Percentiles rank a stretch among this genome's conserved stretches.
Conservation (phyloP, 805 yeast species). For the Metschnikowia chrysomelidarum region DNA sequence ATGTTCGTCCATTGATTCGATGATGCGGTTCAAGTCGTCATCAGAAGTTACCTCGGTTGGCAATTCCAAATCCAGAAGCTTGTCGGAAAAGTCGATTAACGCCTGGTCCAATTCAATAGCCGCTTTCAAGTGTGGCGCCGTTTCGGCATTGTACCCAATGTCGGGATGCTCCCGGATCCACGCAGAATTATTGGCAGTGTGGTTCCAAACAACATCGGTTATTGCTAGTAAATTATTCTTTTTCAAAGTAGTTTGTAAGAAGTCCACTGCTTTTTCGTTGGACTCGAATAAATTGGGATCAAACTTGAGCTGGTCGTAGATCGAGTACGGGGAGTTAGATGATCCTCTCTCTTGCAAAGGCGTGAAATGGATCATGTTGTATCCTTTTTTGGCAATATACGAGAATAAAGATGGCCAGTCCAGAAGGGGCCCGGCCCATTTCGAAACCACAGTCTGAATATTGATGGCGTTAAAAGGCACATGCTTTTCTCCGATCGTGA, state of each 20-base stretch:
- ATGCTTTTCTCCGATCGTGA: conserved; percentile 52
- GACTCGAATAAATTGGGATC: conserved; percentile 63
- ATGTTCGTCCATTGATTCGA: conserved; percentile 66
- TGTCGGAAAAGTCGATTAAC: conserved; percentile 62
- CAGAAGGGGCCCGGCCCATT: conserved; percentile 76
- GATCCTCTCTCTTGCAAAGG: conserved; percentile 89
- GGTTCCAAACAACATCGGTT: conserved; percentile 93
- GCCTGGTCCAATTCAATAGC: conserved; percentile 81
- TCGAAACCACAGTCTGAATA: conserved; percentile 82
- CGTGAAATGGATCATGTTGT: conserved; percentile 95
- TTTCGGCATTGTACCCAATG: conserved; percentile 77
- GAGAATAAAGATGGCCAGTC: conserved; percentile 69
- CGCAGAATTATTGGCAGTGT: conserved; percentile 84
- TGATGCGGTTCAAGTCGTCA: conserved; percentile 56
- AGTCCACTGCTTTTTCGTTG: conserved; percentile 49
- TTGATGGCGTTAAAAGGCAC: conserved; percentile 76
- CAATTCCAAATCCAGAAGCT: conserved; percentile 55
- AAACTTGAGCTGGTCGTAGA: conserved; percentile 77
- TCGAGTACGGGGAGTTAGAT: conserved; percentile 91
- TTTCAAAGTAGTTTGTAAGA: conserved; percentile 50
- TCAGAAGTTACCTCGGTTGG: conserved; percentile 53
- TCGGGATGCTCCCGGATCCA: conserved; percentile 91
- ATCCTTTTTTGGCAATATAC: conserved; percentile 68
- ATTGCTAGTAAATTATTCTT: conserved; percentile 66
- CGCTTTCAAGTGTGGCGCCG: conserved; percentile 84